These are phyloP conservation scores for Phytophthora citricola DNA, from an alignment of 352 stramenopile species.

Conservation along the genomic window DNA sequence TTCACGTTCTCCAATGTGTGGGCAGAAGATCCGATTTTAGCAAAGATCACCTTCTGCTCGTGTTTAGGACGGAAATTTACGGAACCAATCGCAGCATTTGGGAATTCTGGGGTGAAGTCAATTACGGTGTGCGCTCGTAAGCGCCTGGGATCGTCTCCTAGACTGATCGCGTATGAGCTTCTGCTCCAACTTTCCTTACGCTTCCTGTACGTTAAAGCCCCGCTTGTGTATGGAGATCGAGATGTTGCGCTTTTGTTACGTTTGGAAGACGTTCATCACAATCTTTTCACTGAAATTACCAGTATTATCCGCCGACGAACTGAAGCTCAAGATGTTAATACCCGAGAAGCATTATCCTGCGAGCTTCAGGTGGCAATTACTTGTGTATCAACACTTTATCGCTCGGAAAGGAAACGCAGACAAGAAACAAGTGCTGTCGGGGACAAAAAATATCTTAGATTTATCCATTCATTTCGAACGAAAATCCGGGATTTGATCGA, in stretches of 20 bases:
- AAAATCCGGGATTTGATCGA: constrained; percentile 60
- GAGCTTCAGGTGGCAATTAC: constrained; percentile 40
- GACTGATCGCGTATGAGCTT: constrained; percentile 47
- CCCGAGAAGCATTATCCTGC: constrained; percentile 23
- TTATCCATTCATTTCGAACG: constrained; percentile 51
- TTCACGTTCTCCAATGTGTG: constrained; percentile 29
- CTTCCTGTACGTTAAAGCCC: constrained; percentile 42
- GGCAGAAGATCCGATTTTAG: constrained; percentile 14
- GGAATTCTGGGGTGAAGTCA: background rate
- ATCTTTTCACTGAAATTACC: constrained; percentile 48
- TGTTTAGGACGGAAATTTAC: constrained; percentile 1
- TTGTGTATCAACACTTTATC: constrained; percentile 56
- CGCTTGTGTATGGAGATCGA: constrained; percentile 49
- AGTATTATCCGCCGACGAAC: constrained; percentile 11
- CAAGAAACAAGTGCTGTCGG: constrained; percentile 37
- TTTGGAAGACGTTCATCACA: constrained; percentile 53
- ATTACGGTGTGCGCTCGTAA: constrained; percentile 12
- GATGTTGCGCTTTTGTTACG: constrained; percentile 58
- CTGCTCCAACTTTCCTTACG: constrained; percentile 50
- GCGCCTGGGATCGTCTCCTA: constrained; percentile 23
- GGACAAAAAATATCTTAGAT: constrained; percentile 59
- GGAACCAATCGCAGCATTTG: background rate
- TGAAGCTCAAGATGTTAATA: constrained; percentile 11
- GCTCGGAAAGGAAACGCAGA: constrained; percentile 57
- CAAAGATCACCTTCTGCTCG: constrained; percentile 18